These are phyloP conservation scores for Tricholoma furcatifolium DNA, from an alignment of 768 basidiomycete species.

Conservation along the genomic window DNA sequence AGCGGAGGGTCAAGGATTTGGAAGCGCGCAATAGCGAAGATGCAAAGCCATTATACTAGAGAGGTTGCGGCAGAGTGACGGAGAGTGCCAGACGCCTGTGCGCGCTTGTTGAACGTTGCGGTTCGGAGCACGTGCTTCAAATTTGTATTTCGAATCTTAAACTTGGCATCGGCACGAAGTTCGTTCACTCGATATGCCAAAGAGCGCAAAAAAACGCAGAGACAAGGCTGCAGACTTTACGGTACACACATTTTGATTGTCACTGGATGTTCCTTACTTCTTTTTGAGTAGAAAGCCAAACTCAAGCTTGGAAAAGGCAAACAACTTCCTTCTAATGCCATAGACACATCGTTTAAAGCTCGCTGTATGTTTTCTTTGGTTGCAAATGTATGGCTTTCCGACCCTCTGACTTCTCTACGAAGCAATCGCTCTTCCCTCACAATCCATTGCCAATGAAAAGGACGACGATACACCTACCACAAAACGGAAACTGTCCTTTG, in stretches of 20 bases:
- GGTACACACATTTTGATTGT: constrained; percentile 33
- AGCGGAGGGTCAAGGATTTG: too few species aligned
- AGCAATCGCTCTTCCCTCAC: constrained; percentile 90
- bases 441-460: constrained; percentile 68
- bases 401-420: background rate
- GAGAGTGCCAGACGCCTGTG: too few species aligned
- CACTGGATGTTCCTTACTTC: background rate
- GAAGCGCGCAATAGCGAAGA: too few species aligned
- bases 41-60: too few species aligned
- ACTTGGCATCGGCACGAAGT: background rate
- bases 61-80: too few species aligned
- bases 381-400: background rate
- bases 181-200: constrained; percentile 61
- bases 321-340: constrained; percentile 73
- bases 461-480: constrained; percentile 65
- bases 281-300: constrained; percentile 76
- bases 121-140: background rate
- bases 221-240: constrained; percentile 88
- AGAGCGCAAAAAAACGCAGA: constrained; percentile 82
- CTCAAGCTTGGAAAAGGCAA: constrained; percentile 97
- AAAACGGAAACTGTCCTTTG: constrained; percentile 68
- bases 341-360: constrained; percentile 96
- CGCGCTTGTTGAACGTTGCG: too few species aligned
- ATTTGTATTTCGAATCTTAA: background rate
- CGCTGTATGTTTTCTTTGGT: constrained; percentile 61